Evolutionary conservation across 2,329 filamentous ascomycete genomes (phyloP).

Genomic region (Alternaria arbusti): DNA sequence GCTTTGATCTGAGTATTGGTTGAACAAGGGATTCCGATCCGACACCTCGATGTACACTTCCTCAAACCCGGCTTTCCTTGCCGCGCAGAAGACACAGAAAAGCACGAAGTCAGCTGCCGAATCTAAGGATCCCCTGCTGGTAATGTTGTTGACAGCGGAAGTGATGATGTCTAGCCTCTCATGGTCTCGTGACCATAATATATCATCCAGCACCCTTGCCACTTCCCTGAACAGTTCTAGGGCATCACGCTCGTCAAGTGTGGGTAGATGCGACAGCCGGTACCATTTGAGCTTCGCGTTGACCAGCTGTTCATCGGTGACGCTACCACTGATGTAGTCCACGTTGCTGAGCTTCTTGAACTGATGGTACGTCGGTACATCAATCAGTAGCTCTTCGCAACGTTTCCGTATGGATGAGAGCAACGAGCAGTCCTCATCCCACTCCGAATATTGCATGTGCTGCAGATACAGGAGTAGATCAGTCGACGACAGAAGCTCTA

Average conservation of each 20-base stretch:
- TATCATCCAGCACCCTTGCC: conserved; percentile 29
- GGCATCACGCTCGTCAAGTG: conserved; percentile 30
- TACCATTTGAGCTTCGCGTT: conserved; percentile 45
- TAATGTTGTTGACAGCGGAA: conserved; percentile 32
- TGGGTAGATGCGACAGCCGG: conserved; percentile 33
- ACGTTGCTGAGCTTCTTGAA: conserved; percentile 46
- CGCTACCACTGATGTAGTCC: conserved; percentile 39
- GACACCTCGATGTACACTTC: conserved; percentile 69
- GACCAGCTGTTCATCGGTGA: conserved; percentile 41
- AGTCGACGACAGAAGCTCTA: conserved; percentile 42
- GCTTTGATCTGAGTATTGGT: conserved; percentile 67
- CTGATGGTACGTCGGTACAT: conserved; percentile 45
- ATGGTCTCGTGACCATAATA: conserved; percentile 40
- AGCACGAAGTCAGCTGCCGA: conserved; percentile 60
- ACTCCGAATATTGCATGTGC: conserved; percentile 41
- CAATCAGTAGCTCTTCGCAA: conserved; percentile 44
- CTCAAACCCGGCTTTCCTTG: conserved; percentile 63
- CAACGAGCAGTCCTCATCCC: conserved; percentile 40
- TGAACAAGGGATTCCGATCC: conserved; percentile 67
- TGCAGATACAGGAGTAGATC: conserved; percentile 44
- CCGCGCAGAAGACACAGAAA: conserved; percentile 64
- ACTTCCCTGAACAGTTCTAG: conserved; percentile 44
- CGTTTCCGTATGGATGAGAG: conserved; percentile 32
- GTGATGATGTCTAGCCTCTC: conserved; percentile 40
- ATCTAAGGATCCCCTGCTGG: conserved; percentile 30